Percentiles rank a stretch among this genome's conserved stretches.
phyloP scores from a whole-genome alignment of 106 monocot genomes.

The Allium sativum region DNA sequence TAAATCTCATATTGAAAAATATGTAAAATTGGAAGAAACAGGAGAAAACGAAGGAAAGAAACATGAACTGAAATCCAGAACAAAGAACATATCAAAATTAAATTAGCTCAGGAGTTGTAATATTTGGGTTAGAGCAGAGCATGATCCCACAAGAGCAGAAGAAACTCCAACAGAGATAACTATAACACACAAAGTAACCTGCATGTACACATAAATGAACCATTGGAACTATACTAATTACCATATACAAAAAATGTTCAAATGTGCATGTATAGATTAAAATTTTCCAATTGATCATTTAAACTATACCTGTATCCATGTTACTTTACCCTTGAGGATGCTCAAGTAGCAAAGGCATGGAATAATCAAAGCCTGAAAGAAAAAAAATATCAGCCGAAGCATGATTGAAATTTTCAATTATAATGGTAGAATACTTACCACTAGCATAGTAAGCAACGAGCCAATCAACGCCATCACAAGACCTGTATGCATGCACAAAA shows the following conservation, averaged over 20 bases:
- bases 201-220: slow-evolving; percentile 1
- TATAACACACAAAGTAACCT: slow-evolving; percentile 38
- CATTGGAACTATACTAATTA: background rate
- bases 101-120: slow-evolving; percentile 40
- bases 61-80: too few relatives aligned
- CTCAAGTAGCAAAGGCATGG: slow-evolving; percentile 81
- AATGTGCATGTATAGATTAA: background rate
- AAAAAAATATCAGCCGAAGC: slow-evolving; percentile 2
- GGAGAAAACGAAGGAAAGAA: too few relatives aligned
- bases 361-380: slow-evolving; percentile 63
- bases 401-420: background rate
- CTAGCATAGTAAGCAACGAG: slow-evolving; percentile 90
- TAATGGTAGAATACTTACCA: slow-evolving; percentile 33
- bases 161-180: slow-evolving; percentile 41
- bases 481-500: slow-evolving; percentile 29
- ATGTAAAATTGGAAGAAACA: too few relatives aligned
- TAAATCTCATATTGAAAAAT: too few relatives aligned
- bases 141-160: slow-evolving; percentile 43
- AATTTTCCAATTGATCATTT: background rate
- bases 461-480: slow-evolving; percentile 89
- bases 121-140: slow-evolving; percentile 54
- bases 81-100: too few relatives aligned
- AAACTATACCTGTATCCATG: slow-evolving; percentile 44
- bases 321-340: slow-evolving; percentile 52
- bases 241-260: background rate